phyloP scores from a whole-genome alignment of 345 rosid genomes.

The Acer campestre region DNA sequence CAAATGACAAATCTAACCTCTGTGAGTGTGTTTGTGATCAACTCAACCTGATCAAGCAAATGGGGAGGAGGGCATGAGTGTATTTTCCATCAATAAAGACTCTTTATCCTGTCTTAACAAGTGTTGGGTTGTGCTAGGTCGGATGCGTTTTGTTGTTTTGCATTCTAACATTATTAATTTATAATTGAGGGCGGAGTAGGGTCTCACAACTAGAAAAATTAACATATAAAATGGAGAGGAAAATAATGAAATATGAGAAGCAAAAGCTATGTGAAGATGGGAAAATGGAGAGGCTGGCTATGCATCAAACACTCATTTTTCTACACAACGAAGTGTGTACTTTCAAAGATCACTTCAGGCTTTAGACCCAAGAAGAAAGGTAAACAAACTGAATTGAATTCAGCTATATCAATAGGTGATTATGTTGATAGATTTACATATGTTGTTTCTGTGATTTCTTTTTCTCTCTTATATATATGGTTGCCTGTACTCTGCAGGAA shows the following conservation, averaged over 20 bases:
- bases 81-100: neutral
- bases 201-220: neutral
- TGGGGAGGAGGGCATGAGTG: constrained; percentile 7
- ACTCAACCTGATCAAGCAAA: neutral
- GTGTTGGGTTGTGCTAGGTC: constrained; percentile 42
- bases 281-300: constrained; percentile 39
- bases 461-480: neutral
- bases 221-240: constrained; percentile 17
- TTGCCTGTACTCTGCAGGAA: constrained; percentile 30
- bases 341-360: constrained; percentile 41
- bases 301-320: constrained; percentile 37
- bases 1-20: neutral
- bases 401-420: neutral
- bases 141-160: constrained; percentile 30
- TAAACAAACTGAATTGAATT: constrained; percentile 18
- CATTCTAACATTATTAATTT: constrained; percentile 22
- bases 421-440: too few relatives aligned
- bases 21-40: neutral
- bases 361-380: constrained; percentile 45
- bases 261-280: constrained; percentile 31
- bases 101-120: constrained; percentile 22
- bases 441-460: neutral
- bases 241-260: neutral
- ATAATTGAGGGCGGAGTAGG: constrained; percentile 12
- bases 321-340: constrained; percentile 33